These are phyloP conservation scores for Thielaviopsis populi DNA, from an alignment of 2,329 filamentous ascomycete species.

Conservation along the genomic window DNA sequence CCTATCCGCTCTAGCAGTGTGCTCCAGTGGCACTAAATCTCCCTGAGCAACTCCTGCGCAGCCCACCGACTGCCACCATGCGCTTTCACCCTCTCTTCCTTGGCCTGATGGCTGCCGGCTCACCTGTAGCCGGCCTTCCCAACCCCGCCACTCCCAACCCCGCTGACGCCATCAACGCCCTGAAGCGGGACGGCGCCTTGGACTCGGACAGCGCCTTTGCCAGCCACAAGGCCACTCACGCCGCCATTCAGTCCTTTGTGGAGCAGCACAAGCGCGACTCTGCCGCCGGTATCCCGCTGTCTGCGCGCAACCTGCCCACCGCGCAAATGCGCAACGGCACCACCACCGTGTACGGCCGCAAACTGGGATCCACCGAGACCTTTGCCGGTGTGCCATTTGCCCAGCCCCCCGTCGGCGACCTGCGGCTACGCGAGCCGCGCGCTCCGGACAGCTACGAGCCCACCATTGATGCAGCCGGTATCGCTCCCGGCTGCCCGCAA, in stretches of 20 bases:
- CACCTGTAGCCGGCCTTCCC: constrained; percentile 1
- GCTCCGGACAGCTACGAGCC: constrained; percentile 35
- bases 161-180: constrained; percentile 2
- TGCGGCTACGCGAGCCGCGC: constrained; percentile 46
- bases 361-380: constrained; percentile 31
- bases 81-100: neutral
- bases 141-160: neutral
- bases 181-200: neutral
- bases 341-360: constrained; percentile 19
- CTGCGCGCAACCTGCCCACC: constrained; percentile 1
- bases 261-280: constrained; percentile 1
- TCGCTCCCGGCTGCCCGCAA: constrained; percentile 42
- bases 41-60: neutral
- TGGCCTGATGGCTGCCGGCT: neutral
- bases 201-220: neutral
- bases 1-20: neutral
- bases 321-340: neutral
- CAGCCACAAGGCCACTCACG: constrained; percentile 1
- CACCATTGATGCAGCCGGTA: constrained; percentile 35
- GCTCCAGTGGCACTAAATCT: neutral
- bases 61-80: neutral
- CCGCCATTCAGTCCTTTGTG: constrained; percentile 2
- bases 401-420: constrained; percentile 39
- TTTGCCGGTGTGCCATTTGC: constrained; percentile 53
- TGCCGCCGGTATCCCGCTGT: constrained; percentile 10